phyloP scores from a whole-genome alignment of 305 asterid species.

The Fraxinus albicans region DNA sequence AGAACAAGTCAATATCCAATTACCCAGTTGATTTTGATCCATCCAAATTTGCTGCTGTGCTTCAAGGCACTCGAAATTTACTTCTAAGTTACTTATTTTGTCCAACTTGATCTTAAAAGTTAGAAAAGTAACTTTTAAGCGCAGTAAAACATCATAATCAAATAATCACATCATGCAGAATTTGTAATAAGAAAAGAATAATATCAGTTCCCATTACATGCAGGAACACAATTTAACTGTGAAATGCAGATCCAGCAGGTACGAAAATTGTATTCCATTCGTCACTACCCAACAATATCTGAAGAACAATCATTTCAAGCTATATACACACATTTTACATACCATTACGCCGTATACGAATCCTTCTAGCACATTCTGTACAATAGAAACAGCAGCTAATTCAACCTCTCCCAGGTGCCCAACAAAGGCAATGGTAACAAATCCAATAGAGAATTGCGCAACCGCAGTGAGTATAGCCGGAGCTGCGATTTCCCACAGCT shows the following conservation, averaged over 20 bases:
- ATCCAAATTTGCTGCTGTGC: neutral
- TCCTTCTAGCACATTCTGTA: conserved; percentile 74
- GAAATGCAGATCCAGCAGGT: neutral
- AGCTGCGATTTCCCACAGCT: conserved; percentile 61
- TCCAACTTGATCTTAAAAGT: neutral
- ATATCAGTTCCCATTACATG: neutral
- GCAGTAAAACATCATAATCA: neutral
- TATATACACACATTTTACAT: neutral
- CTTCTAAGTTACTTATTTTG: neutral
- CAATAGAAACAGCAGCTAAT: conserved; percentile 78
- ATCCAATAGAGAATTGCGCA: conserved; percentile 62
- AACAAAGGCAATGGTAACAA: conserved; percentile 61
- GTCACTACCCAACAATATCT: neutral
- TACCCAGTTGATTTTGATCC: neutral
- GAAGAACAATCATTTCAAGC: neutral
- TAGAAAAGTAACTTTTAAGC: neutral
- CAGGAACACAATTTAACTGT: neutral
- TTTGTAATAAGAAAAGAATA: neutral
- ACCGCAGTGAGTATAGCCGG: conserved; percentile 71
- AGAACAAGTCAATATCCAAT: neutral
- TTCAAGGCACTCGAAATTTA: neutral
- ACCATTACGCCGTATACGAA: conserved; percentile 76
- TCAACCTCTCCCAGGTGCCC: conserved; percentile 73
- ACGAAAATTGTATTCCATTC: neutral
- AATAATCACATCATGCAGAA: neutral